Evolutionary conservation across 164 flowering plant genomes (phyloP).

Genomic region (Umbilicus rupestris): DNA sequence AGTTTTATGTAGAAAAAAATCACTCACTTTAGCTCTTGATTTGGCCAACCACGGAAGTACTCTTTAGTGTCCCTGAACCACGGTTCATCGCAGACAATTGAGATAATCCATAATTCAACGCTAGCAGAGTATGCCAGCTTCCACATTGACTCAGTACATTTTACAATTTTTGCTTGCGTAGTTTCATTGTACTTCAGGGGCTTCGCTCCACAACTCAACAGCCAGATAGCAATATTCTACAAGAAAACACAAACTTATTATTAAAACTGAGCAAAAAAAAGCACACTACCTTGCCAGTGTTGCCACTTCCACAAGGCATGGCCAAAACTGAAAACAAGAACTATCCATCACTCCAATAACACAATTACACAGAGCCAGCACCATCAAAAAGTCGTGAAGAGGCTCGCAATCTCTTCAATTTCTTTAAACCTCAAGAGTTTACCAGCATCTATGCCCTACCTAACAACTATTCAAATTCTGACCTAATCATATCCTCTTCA

Average conservation of each 20-base stretch:
- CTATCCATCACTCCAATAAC: not conserved
- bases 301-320: not conserved
- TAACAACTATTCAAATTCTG: too few species aligned
- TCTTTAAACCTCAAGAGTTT: not conserved
- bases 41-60: conserved; percentile 80
- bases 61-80: conserved; percentile 57
- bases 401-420: not conserved
- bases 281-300: not conserved
- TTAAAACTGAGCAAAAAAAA: not conserved
- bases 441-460: too few species aligned
- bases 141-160: conserved; percentile 93
- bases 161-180: conserved; percentile 46
- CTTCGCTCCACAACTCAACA: conserved; percentile 30
- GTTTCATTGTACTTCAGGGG: conserved; percentile 31
- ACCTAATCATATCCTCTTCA: not conserved
- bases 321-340: not conserved
- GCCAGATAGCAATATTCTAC: conserved; percentile 63
- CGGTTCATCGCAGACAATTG: conserved; percentile 44
- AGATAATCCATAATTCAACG: conserved; percentile 46
- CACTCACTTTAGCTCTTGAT: conserved; percentile 78
- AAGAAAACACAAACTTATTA: conserved; percentile 7
- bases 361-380: not conserved
- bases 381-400: not conserved
- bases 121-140: conserved; percentile 68
- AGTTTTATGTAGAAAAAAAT: not conserved